These are phyloP conservation scores for Ogataea allantospora DNA, from an alignment of 805 yeast genomes.

Conservation along the genomic window DNA sequence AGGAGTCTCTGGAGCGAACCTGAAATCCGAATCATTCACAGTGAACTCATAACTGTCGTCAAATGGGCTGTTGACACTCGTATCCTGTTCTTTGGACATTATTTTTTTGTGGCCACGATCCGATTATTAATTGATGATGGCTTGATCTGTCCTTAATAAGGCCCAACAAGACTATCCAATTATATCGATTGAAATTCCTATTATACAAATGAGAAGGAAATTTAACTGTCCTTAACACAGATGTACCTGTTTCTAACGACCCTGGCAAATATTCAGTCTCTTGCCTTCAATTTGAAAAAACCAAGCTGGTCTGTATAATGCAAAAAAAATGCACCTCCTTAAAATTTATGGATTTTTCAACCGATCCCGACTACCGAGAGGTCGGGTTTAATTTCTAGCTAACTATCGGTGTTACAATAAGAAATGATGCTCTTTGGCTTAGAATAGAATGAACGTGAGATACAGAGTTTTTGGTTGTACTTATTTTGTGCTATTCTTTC, in stretches of 20 bases:
- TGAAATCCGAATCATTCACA: slow-evolving; percentile 10
- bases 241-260: not conserved
- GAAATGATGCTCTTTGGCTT: too few relatives aligned
- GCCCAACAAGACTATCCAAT: not conserved
- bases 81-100: slow-evolving; percentile 16
- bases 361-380: too few relatives aligned
- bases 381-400: too few relatives aligned
- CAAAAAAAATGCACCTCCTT: slow-evolving; percentile 9
- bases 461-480: too few relatives aligned
- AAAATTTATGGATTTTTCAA: not conserved
- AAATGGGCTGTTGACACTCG: slow-evolving; percentile 17
- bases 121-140: not conserved
- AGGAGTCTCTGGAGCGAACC: slow-evolving; percentile 11
- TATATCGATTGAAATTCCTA: not conserved
- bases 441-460: not conserved
- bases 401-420: not conserved
- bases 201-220: too few relatives aligned
- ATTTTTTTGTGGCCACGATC: not conserved
- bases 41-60: slow-evolving; percentile 19
- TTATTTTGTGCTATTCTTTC: not conserved
- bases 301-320: slow-evolving; percentile 8
- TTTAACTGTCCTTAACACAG: not conserved
- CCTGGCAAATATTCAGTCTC: not conserved
- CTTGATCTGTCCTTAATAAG: slow-evolving; percentile 10
- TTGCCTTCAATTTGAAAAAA: slow-evolving; percentile 1